Percentiles rank a stretch among this genome's conserved stretches.
These are phyloP conservation scores for Penstemon davidsonii DNA, from an alignment of 257 asterid species.

Conservation along the genomic window DNA sequence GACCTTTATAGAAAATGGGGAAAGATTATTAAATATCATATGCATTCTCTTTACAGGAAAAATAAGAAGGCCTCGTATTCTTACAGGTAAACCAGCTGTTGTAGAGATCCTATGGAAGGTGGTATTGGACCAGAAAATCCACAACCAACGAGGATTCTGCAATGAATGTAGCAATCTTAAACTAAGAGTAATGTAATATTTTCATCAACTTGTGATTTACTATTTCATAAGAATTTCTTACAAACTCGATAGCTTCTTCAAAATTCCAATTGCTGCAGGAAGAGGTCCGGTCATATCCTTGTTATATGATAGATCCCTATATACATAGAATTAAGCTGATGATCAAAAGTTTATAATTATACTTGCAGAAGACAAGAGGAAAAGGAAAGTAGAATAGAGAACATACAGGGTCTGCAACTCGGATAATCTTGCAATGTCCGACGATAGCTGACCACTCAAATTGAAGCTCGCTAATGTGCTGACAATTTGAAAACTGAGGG, in stretches of 20 bases:
- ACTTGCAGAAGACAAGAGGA: not conserved
- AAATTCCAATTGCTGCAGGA: slow-evolving; percentile 62
- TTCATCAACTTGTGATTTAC: not conserved
- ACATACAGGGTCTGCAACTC: slow-evolving; percentile 77
- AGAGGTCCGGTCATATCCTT: slow-evolving; percentile 61
- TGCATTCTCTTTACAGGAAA: not conserved
- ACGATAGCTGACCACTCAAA: slow-evolving; percentile 61
- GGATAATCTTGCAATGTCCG: slow-evolving; percentile 60
- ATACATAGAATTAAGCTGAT: slow-evolving; percentile 3
- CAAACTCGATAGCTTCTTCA: slow-evolving; percentile 66
- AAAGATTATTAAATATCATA: slow-evolving; percentile 17
- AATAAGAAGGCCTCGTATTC: slow-evolving; percentile 15
- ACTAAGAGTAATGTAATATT: not conserved
- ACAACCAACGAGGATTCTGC: slow-evolving; percentile 78
- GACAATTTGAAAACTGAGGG: slow-evolving; percentile 23
- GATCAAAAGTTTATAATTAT: not conserved
- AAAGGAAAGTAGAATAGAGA: slow-evolving; percentile 5
- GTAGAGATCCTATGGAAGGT: slow-evolving; percentile 65
- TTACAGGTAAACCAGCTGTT: slow-evolving; percentile 64
- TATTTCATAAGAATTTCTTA: slow-evolving; percentile 40
- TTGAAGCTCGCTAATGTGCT: slow-evolving; percentile 64
- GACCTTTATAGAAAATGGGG: slow-evolving; percentile 47
- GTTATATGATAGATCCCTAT: slow-evolving; percentile 88
- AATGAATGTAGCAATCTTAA: slow-evolving; percentile 24
- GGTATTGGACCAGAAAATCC: slow-evolving; percentile 79